Evolutionary conservation across 192 early-diverging fungal genomes (phyloP).

Genomic region (Helicostylum pulchrum): DNA sequence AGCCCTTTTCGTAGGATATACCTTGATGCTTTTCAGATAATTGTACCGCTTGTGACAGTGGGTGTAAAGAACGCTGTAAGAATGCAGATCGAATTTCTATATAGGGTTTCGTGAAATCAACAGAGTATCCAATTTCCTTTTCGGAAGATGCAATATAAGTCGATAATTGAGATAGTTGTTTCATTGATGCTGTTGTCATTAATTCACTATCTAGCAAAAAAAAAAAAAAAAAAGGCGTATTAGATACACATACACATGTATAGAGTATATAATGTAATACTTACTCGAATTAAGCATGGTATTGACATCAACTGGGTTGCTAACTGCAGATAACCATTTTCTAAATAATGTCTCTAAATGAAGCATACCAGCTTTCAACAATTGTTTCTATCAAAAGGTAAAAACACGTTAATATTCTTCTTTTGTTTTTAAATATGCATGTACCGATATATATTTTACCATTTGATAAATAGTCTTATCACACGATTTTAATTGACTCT

Average conservation of each 20-base stretch:
- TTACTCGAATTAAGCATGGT: conserved; percentile 23
- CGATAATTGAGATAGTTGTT: conserved; percentile 41
- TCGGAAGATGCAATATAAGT: conserved; percentile 49
- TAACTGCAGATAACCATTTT: conserved; percentile 43
- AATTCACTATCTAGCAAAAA: conserved; percentile 8
- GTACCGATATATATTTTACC: conserved; percentile 29
- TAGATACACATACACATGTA: neutral
- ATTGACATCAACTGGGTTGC: conserved; percentile 41
- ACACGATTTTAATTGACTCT: conserved; percentile 32
- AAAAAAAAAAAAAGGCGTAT: no score
- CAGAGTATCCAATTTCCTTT: conserved; percentile 42
- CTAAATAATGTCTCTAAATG: conserved; percentile 57
- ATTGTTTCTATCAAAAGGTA: conserved; percentile 35
- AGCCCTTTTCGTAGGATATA: conserved; percentile 58
- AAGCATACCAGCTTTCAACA: conserved; percentile 50
- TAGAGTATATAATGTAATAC: neutral
- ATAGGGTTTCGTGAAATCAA: conserved; percentile 61
- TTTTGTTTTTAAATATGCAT: neutral
- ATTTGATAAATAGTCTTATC: conserved; percentile 45
- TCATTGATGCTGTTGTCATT: conserved; percentile 21
- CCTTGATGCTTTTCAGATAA: conserved; percentile 48
- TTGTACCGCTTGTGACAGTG: conserved; percentile 47
- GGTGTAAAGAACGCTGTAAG: conserved; percentile 54
- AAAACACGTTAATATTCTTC: neutral
- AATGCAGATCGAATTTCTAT: conserved; percentile 65